Conservation (phyloP, 1,284 basidiomycete species). For the Rhodotorula mucilaginosa region DNA sequence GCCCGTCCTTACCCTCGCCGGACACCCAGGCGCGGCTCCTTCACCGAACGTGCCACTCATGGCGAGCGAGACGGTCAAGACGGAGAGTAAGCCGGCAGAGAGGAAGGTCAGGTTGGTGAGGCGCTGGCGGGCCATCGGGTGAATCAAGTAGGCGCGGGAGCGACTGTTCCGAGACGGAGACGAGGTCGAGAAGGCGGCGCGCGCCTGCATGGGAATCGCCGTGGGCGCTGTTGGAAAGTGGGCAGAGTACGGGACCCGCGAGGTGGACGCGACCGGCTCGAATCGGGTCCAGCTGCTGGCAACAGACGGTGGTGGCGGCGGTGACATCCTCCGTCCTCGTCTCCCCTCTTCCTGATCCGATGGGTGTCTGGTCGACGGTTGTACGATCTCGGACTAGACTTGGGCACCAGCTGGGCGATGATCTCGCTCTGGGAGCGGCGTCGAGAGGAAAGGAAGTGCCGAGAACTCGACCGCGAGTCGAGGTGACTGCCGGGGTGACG, state of each 20-base stretch:
- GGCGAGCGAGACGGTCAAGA: conserved; percentile 26
- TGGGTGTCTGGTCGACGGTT: no score
- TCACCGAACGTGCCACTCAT: conserved; percentile 22
- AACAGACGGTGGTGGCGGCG: not conserved
- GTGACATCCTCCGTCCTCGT: not conserved
- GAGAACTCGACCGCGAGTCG: no score
- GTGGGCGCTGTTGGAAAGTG: not conserved
- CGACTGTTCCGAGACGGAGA: not conserved
- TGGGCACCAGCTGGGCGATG: no score
- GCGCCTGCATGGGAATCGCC: not conserved
- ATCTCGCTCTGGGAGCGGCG: no score
- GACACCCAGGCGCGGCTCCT: conserved; percentile 6
- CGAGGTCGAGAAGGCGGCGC: not conserved
- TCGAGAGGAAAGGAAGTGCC: no score
- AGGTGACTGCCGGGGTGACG: no score
- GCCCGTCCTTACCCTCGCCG: conserved; percentile 8
- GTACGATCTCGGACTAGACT: no score
- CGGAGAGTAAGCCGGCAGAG: conserved; percentile 21
- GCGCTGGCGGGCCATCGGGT: conserved; percentile 23
- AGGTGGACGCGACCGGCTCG: conserved; percentile 5
- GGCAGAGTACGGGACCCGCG: conserved; percentile 1
- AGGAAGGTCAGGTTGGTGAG: conserved; percentile 32
- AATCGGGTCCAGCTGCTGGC: not conserved
- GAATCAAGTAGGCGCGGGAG: conserved; percentile 13
- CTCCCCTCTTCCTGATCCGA: no score